These are phyloP conservation scores for Metroxylon sagu DNA, from an alignment of 176 grass and related monocot genomes.

Conservation along the genomic window DNA sequence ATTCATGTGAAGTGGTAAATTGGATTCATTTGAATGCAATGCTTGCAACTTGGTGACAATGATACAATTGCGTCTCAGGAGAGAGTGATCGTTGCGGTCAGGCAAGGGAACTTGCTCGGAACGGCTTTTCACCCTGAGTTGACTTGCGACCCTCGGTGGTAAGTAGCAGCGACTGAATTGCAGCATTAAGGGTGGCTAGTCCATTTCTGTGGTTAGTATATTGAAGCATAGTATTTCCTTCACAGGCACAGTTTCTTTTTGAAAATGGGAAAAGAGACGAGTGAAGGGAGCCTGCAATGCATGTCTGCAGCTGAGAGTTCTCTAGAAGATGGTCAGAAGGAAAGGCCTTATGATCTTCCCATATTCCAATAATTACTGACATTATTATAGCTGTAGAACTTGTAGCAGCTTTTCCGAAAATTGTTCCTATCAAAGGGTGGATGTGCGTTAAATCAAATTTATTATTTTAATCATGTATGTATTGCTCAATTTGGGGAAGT, in stretches of 20 bases:
- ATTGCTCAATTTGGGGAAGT: no score
- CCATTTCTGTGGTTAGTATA: not conserved
- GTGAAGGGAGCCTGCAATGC: slow-evolving; percentile 26
- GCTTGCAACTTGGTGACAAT: slow-evolving; percentile 26
- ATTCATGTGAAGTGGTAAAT: not conserved
- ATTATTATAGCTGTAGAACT: no score
- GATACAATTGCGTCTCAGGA: slow-evolving; percentile 61
- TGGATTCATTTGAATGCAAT: not conserved
- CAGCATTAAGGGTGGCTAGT: no score
- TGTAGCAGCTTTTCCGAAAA: no score
- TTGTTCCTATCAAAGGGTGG: no score
- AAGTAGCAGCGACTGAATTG: slow-evolving; percentile 1
- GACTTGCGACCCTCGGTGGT: slow-evolving; percentile 93
- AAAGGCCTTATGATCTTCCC: slow-evolving; percentile 52
- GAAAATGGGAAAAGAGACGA: slow-evolving; percentile 61
- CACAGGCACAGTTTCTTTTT: slow-evolving; percentile 74
- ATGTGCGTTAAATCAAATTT: no score
- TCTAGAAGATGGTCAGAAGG: slow-evolving; percentile 3
- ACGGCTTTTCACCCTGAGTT: slow-evolving; percentile 97
- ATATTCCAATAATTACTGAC: slow-evolving; percentile 64
- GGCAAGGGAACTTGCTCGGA: slow-evolving; percentile 75
- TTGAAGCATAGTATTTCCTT: not conserved
- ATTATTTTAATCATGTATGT: no score
- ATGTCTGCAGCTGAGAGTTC: slow-evolving; percentile 20
- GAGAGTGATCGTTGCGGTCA: slow-evolving; percentile 72